Evolutionary conservation across 139 green algal species (phyloP), one percentile per base, ranked within the genome.

Genomic region (Protoeuglena noctilucae): DNA sequence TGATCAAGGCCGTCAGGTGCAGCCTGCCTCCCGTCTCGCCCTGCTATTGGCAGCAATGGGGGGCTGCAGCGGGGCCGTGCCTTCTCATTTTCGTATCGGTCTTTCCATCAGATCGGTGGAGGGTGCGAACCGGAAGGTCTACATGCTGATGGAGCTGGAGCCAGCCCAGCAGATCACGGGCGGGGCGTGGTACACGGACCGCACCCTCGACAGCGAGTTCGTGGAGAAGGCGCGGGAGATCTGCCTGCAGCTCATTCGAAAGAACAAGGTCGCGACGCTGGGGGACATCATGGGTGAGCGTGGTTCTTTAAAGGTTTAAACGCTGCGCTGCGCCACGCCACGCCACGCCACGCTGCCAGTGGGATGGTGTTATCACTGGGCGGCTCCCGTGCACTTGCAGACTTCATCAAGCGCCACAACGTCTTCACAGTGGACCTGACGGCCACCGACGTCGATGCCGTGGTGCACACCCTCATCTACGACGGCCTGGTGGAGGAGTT

Each of bases 141-240:
- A 93, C 79, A 96, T 97, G 84, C 62, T 88, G 17, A 73, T 58
- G 21, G 82, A 93, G 67, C 65, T 96, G 54, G 82, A 96, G 61
- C 87, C 89, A 2, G 74, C 71, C 27, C 56, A 72, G 6, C 87
- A 97, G 61, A 77, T 97, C 34, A 97, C 89, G 12, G 89, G 89
- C 14, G 89, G 89, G 5, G 82, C 87, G 19, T 95, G 87, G 83
- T 96, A 94, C 71, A 91, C 83, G 1, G 73, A 88, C 19, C 73
- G 92, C 29, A 71, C 91, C 54, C 85, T 90, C 54, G 89, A 97
- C 57, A 46, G 53, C 2, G 83, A 86, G 57, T 94, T 94, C 60
- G 85, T 94, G 29, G 62, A 80, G 2, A 62, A 80, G 27, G 57
- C 94, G 47, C 69, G 69, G 1, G 65, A 88, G 43, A 50, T 62